Conservation (phyloP, 2,329 filamentous ascomycete genomes). For the Fusarium sp. region DNA sequence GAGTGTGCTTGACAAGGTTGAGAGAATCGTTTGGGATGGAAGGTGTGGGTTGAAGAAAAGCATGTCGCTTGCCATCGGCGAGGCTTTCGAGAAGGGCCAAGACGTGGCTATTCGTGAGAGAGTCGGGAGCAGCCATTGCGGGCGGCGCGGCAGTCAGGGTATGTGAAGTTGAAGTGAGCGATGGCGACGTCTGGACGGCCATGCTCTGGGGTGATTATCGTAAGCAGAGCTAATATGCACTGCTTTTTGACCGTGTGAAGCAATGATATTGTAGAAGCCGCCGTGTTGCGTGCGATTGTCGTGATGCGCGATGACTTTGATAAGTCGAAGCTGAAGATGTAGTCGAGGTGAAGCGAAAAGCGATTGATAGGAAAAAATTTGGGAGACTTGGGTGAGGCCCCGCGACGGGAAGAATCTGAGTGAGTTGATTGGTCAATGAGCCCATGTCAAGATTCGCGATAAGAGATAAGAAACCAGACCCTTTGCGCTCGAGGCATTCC, state of each 20-base stretch:
- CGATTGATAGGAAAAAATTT: conserved; percentile 45
- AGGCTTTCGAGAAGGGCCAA: conserved; percentile 69
- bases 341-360: conserved; percentile 8
- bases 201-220: conserved; percentile 46
- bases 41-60: conserved; percentile 80
- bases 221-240: conserved; percentile 32
- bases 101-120: conserved; percentile 53
- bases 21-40: conserved; percentile 77
- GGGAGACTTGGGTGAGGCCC: conserved; percentile 40
- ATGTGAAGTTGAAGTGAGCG: conserved; percentile 73
- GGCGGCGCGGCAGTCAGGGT: conserved; percentile 68
- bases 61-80: conserved; percentile 71
- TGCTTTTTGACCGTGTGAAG: conserved; percentile 7
- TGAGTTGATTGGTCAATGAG: conserved; percentile 40
- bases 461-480: conserved; percentile 32
- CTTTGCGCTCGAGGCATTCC: neutral
- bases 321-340: conserved; percentile 36
- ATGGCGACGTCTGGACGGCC: conserved; percentile 64
- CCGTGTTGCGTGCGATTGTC: conserved; percentile 1
- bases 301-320: conserved; percentile 18
- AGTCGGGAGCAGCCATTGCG: conserved; percentile 56
- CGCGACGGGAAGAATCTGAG: conserved; percentile 20
- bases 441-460: conserved; percentile 11
- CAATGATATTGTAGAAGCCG: neutral
- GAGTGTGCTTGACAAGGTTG: conserved; percentile 80